A percentile compares a stretch with the other conserved stretches of the same genome.
Conservation (phyloP, 2,329 filamentous ascomycete genomes). For the Fusarium sp. region DNA sequence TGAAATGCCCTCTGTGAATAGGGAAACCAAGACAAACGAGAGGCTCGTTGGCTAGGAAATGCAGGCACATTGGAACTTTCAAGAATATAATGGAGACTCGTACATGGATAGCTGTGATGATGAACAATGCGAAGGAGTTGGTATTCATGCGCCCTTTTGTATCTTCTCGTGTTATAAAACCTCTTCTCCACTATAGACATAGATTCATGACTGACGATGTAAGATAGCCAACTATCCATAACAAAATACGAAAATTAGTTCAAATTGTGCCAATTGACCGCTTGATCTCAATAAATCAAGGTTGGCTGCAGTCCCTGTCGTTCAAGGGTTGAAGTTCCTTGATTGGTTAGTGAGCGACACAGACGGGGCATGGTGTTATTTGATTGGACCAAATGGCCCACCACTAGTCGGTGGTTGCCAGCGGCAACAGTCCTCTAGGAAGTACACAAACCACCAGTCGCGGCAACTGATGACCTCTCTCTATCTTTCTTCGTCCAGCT, state of each 20-base stretch:
- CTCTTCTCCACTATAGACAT: slow-evolving; percentile 38
- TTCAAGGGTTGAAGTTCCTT: not conserved
- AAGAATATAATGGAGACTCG: slow-evolving; percentile 1
- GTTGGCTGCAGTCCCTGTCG: not conserved
- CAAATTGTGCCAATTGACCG: slow-evolving; percentile 15
- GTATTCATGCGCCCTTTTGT: slow-evolving; percentile 6
- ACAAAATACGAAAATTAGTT: slow-evolving; percentile 14
- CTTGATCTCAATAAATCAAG: slow-evolving; percentile 1
- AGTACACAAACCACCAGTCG: slow-evolving; percentile 54
- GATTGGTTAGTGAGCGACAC: slow-evolving; percentile 19
- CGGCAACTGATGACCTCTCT: slow-evolving; percentile 31
- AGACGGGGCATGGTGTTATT: slow-evolving; percentile 7
- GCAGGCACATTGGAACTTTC: not conserved
- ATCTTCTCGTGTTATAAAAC: slow-evolving; percentile 33
- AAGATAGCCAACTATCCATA: slow-evolving; percentile 11
- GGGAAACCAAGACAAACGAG: not conserved
- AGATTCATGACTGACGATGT: slow-evolving; percentile 31
- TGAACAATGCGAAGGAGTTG: slow-evolving; percentile 8
- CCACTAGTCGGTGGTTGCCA: slow-evolving; percentile 45
- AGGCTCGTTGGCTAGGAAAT: slow-evolving; percentile 4
- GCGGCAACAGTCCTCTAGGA: slow-evolving; percentile 49
- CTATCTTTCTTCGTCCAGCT: slow-evolving; percentile 33
- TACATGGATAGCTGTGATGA: slow-evolving; percentile 2
- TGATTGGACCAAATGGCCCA: slow-evolving; percentile 25
- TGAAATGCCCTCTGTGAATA: not conserved